Evolutionary conservation across 1,284 basidiomycete genomes (phyloP), one percentile per base, ranked within the genome.

Genomic region (Austropuccinia psidii): DNA sequence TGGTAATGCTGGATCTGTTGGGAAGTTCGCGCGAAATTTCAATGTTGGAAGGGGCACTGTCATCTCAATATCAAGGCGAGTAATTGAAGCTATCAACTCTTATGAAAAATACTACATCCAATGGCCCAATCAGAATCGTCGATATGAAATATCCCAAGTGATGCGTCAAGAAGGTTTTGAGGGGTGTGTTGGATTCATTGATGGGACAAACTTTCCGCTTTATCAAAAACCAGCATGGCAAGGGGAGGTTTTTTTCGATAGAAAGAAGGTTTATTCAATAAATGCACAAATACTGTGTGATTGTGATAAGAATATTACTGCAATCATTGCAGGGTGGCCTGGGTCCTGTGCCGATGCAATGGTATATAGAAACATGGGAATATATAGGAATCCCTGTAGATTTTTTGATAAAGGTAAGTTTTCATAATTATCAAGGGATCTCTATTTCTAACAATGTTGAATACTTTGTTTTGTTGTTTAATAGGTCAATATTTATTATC

Each of bases 241-340:
- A 37, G 65, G 65, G 13, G 49, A 67, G 49, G 50, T 54, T 41
- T 67, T 33, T 31, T 67, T 29, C 19, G 65, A 52, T 54, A 15
- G 24, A 13, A 67, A 67, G 29, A 27, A 67, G 15, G 7, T n/a
- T 4, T 67, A 67, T 21, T 55, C 65, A 67, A 39, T 67, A 27
- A 68, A 58, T n/a, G 33, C n/a, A 29, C 50, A 68, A 31, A 41
- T 55, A 15, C 8, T 57, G 27, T 68, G 52, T 57, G 66, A 68
- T 29, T 68, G 65, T 41, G 65, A 68, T 41, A 43, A 54, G 37
- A 21, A 17, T 29, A 57, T 68, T 29, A 68, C 52, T 39, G 15
- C 47, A 24, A 31, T 68, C 27, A 15, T 54, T 33, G 37, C 66
- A 8, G 52, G 66, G 8, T 68, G 66, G 66, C 66, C 66, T 8